Base-by-base conservation (phyloP, 768 basidiomycete genomes). In the Tylopilus subfusipes region DNA sequence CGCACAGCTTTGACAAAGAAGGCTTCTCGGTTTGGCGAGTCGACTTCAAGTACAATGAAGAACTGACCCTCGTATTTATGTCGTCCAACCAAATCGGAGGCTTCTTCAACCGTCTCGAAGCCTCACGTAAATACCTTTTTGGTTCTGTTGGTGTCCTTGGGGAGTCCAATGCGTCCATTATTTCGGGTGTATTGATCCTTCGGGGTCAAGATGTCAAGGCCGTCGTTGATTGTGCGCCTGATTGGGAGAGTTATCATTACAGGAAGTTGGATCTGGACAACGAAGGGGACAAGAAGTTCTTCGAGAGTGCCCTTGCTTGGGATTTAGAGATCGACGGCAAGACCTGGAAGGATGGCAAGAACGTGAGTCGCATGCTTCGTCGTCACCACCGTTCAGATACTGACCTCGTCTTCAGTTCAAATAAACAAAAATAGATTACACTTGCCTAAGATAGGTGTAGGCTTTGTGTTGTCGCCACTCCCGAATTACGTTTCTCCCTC, bases 91-190 rank as follows among this genome's bases (percentile, higher is more conserved):
- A 89, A 73, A 84, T 97, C 66, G 83, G 84, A 55, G 96, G 96
- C 18, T 93, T 96, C 85, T 98, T 95, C 83, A 91, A 95, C 82
- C 92, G 97, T 54, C 85, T 99, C 10, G 97, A 98, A 77, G 97
- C 85, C 11, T 93, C 94, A 22, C 88, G 96, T 73, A 96, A 97
- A 74, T 96, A 97, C 79, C 81, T 95, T 60, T 97, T 98, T 72
- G 96, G 87, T 14, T 95, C 92, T 42, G 72, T 93, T 43, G 93
- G 92, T 70, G 97, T 99, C 21, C 84, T 95, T 54, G 96, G 97
- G 68, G 73, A 75, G 64, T 48, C 78, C 68, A 89, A 90, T 74
- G 78, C 90, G 74, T 90, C 86, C 38, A 52, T 88, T 68, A 93
- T 97, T 74, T 68, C 84, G 42, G 97, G 97, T 68, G 84, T 73